Evolutionary conservation across 768 basidiomycete species (phyloP).

Genomic region (Amanita exitialis): DNA sequence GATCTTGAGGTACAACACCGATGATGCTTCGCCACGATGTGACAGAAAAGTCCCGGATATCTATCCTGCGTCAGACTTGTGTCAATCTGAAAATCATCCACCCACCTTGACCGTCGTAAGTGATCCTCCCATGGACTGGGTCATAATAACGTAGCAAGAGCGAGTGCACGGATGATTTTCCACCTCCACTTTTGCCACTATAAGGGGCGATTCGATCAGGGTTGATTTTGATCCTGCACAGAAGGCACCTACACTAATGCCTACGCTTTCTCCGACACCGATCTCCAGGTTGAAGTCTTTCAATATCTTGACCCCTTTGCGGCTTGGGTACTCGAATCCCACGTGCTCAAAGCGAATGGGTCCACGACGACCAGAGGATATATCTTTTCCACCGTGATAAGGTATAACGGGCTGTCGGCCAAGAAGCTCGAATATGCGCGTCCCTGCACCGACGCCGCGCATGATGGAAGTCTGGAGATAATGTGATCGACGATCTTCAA

Average conservation of each 20-base stretch:
- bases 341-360: slow-evolving; percentile 75
- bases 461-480: slow-evolving; percentile 75
- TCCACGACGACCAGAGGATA: slow-evolving; percentile 52
- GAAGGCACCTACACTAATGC: slow-evolving; percentile 73
- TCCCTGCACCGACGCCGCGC: slow-evolving; percentile 92
- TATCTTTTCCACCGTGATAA: slow-evolving; percentile 45
- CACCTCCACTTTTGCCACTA: slow-evolving; percentile 88
- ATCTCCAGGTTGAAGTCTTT: slow-evolving; percentile 78
- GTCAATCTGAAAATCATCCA: background rate
- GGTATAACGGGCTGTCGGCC: slow-evolving; percentile 72
- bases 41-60: slow-evolving; percentile 79
- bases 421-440: slow-evolving; percentile 88
- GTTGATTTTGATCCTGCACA: background rate
- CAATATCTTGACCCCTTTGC: slow-evolving; percentile 71
- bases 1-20: slow-evolving; percentile 94
- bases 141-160: slow-evolving; percentile 86
- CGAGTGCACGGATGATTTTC: slow-evolving; percentile 88
- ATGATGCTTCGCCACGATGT: slow-evolving; percentile 84
- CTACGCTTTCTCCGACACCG: slow-evolving; percentile 75
- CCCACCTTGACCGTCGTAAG: slow-evolving; percentile 79
- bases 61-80: slow-evolving; percentile 23
- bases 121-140: slow-evolving; percentile 71
- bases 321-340: slow-evolving; percentile 82
- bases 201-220: background rate
- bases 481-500: slow-evolving; percentile 9